phyloP scores from a whole-genome alignment of 2,329 filamentous ascomycete species.

The Xylariaceae sp. region DNA sequence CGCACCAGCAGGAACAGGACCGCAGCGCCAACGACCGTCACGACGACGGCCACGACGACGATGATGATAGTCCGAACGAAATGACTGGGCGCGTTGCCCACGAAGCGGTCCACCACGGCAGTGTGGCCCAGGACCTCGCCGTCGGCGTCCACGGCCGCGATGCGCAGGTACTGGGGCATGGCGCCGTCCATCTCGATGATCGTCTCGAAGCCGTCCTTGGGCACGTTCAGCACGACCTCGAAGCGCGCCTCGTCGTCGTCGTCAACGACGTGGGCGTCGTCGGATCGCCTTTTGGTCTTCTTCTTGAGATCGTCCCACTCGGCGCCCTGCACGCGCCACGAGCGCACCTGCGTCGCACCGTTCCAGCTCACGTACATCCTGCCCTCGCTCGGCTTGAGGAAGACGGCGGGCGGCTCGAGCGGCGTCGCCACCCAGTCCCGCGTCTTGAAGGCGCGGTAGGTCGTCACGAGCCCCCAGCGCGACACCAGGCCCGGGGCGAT shows the following conservation, averaged over 20 bases:
- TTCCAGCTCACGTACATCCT: constrained; percentile 36
- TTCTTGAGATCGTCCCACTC: constrained; percentile 8
- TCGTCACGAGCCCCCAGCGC: constrained; percentile 29
- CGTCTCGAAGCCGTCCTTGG: constrained; percentile 9
- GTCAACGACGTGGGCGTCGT: too few species aligned
- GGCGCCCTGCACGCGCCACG: constrained; percentile 13
- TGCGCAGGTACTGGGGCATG: constrained; percentile 13
- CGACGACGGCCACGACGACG: neutral
- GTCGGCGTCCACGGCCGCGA: constrained; percentile 6
- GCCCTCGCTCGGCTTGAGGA: constrained; percentile 7
- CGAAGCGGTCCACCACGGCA: constrained; percentile 5
- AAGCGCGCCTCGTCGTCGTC: constrained; percentile 1
- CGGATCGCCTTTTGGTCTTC: too few species aligned
- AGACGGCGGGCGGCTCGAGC: constrained; percentile 7
- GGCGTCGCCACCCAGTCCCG: constrained; percentile 36
- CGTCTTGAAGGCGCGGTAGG: constrained; percentile 47
- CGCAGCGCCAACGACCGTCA: neutral
- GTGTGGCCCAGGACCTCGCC: constrained; percentile 8
- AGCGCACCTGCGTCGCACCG: constrained; percentile 33
- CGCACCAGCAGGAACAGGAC: constrained; percentile 4
- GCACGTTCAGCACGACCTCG: constrained; percentile 3
- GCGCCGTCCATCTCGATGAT: constrained; percentile 4
- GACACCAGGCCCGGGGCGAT: constrained; percentile 32
- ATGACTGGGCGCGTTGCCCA: constrained; percentile 5
- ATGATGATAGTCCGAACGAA: constrained; percentile 3